Evolutionary conservation across 2,329 filamentous ascomycete species (phyloP), one percentile per base, ranked within the genome.

Genomic region (Colletotrichum kahawae): DNA sequence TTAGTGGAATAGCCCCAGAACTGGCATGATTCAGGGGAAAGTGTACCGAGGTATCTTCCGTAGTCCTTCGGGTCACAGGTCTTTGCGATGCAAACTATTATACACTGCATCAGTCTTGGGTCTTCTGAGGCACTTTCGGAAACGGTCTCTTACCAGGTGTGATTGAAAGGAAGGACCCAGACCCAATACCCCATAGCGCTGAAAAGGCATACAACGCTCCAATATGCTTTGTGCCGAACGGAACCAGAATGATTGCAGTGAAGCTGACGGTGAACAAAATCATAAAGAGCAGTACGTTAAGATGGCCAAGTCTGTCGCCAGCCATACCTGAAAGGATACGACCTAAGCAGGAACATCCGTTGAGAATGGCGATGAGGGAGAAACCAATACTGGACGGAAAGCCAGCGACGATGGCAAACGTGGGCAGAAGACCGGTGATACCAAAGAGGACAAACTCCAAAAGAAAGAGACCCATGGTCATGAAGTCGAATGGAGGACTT

Each of bases 391-490:
- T 80, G 1, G 80, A 70, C 7, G 82, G 78, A 38, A 87, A 84
- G 48, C 80, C 78, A 4, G 79, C 79, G 3, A 76, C 78, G 0
- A 83, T 85, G 2, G 85, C 84, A 74, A 88, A 88, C 0, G 86
- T 88, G 1, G 88, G 87, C 2, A 89, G 78, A 9, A 89, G 82
- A 2, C 85, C 85, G 1, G 85, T 83, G n/a, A 85, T 83, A 14
- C 86, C 87, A 56, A 89, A 89, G 16, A 89, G 83, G 48, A 86
- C 85, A 64, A 89, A 86, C 62, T 89, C 88, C 24, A 89, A 84
- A 2, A 84, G 81, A 74, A 89, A 87, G 8, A 88, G 82, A 0
- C 83, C 83, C 5, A 83, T 77, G 0, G 85, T 82, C 7, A 88
- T 79, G 48, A 88, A 84, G 3, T 79, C 83, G 24, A 89, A 85